Conservation (phyloP, 1,284 basidiomycete species). For the Fistulinella cinereoalba region DNA sequence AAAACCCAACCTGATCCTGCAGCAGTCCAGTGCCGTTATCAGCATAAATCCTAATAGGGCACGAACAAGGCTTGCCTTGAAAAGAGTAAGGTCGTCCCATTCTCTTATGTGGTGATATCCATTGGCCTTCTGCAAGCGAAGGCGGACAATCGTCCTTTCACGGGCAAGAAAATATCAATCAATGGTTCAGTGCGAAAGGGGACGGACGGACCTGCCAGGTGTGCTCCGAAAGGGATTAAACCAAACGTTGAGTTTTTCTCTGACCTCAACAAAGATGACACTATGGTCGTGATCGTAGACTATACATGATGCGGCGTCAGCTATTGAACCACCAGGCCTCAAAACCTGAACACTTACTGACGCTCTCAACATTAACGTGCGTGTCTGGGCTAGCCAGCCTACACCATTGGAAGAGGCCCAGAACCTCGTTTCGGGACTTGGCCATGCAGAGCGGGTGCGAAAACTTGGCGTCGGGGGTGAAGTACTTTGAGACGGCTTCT, state of each 20-base stretch:
- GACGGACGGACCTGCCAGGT: slow-evolving; percentile 13
- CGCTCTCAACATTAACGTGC: slow-evolving; percentile 3
- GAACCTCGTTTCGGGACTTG: slow-evolving; percentile 24
- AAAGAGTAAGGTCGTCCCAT: slow-evolving; percentile 25
- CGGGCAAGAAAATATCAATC: not conserved
- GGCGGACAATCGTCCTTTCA: slow-evolving; percentile 22
- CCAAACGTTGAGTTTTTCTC: slow-evolving; percentile 24
- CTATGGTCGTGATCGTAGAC: slow-evolving; percentile 26
- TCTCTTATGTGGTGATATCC: slow-evolving; percentile 10
- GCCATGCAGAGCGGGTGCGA: slow-evolving; percentile 27
- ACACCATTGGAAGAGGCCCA: slow-evolving; percentile 32
- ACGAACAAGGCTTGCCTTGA: slow-evolving; percentile 16
- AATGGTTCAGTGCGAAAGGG: not conserved
- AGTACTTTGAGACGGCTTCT: slow-evolving; percentile 16
- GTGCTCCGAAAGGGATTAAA: slow-evolving; percentile 25
- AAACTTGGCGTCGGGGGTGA: slow-evolving; percentile 21
- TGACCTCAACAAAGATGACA: slow-evolving; percentile 26
- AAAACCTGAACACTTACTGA: slow-evolving; percentile 21
- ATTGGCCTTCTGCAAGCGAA: slow-evolving; percentile 20
- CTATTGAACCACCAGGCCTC: not conserved
- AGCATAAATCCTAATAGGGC: not conserved
- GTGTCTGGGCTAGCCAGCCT: slow-evolving; percentile 25
- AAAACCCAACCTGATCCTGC: slow-evolving; percentile 48
- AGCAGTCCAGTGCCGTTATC: not conserved
- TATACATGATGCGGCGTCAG: slow-evolving; percentile 10